phyloP scores from a whole-genome alignment of 768 basidiomycete species.

The Coprinopsis cinerea region DNA sequence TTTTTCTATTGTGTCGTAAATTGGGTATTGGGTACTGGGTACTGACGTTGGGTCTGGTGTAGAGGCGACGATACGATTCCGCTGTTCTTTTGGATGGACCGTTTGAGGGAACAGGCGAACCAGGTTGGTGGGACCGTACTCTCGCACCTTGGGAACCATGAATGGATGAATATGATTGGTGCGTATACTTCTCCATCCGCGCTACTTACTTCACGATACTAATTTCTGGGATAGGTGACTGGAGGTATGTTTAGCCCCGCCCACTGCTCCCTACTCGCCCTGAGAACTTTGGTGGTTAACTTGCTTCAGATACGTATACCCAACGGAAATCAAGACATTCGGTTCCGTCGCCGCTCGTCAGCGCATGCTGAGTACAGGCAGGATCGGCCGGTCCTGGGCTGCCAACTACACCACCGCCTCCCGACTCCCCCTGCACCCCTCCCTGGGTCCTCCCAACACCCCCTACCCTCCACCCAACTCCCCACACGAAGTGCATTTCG shows the following conservation, averaged over 20 bases:
- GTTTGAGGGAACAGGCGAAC: slow-evolving; percentile 68
- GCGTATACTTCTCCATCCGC: not conserved
- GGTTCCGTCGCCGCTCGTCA: slow-evolving; percentile 68
- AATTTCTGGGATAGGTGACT: slow-evolving; percentile 13
- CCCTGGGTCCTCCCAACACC: slow-evolving; percentile 62
- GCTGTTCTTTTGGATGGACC: slow-evolving; percentile 82
- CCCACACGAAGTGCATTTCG: slow-evolving; percentile 22
- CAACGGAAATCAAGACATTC: slow-evolving; percentile 77
- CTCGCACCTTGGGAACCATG: slow-evolving; percentile 88
- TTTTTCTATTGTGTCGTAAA: not conserved
- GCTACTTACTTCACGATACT: slow-evolving; percentile 10
- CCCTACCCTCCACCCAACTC: slow-evolving; percentile 40
- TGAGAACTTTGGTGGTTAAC: too few relatives aligned
- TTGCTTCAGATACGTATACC: slow-evolving; percentile 71
- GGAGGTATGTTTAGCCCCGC: slow-evolving; percentile 15
- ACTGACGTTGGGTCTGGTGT: too few relatives aligned
- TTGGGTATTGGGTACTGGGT: too few relatives aligned
- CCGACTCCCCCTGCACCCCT: slow-evolving; percentile 74
- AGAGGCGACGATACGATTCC: slow-evolving; percentile 89
- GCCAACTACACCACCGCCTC: slow-evolving; percentile 78
- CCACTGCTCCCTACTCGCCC: too few relatives aligned
- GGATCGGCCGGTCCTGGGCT: slow-evolving; percentile 79
- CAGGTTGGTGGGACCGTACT: slow-evolving; percentile 66
- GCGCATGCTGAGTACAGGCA: slow-evolving; percentile 67
- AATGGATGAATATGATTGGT: slow-evolving; percentile 89